Percentiles rank a stretch among this genome's conserved stretches.
These are phyloP conservation scores for Thozetella sp. DNA, from an alignment of 495 filamentous ascomycete genomes.

Conservation along the genomic window DNA sequence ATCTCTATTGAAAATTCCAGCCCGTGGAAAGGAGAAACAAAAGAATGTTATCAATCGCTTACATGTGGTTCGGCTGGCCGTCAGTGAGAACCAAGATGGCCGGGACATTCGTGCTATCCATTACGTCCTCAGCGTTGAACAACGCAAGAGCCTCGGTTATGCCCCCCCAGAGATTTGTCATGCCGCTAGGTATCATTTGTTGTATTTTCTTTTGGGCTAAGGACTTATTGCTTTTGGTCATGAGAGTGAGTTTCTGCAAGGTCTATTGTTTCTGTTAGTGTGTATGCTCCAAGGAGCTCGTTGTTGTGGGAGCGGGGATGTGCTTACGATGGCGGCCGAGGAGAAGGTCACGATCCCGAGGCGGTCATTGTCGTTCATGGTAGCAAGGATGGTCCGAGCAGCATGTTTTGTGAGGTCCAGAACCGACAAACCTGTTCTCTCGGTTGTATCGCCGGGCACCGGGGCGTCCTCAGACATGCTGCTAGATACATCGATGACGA, in stretches of 20 bases:
- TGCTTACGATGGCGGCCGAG: conserved; percentile 19
- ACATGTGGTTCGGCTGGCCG: conserved; percentile 43
- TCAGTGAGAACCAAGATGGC: conserved; percentile 49
- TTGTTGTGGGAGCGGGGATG: background rate
- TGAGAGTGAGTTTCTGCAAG: conserved; percentile 32
- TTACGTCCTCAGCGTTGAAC: conserved; percentile 17
- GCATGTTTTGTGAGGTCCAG: conserved; percentile 49
- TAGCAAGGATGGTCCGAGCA: conserved; percentile 42
- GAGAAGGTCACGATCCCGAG: conserved; percentile 48
- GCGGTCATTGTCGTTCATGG: conserved; percentile 36
- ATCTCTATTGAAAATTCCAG: background rate
- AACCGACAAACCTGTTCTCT: conserved; percentile 35
- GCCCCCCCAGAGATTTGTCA: conserved; percentile 46
- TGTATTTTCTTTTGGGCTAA: conserved; percentile 27
- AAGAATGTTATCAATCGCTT: conserved; percentile 1
- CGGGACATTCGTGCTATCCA: conserved; percentile 24
- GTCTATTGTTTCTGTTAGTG: conserved; percentile 22
- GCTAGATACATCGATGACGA: conserved; percentile 46
- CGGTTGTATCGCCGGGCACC: conserved; percentile 20
- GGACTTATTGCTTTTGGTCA: conserved; percentile 32
- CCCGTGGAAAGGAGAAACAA: too few species aligned
- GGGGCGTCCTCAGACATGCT: conserved; percentile 39
- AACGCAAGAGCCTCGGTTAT: conserved; percentile 33
- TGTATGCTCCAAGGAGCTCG: too few species aligned
- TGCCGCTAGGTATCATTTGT: conserved; percentile 16